These are phyloP conservation scores for Alternaria sp. DNA, from an alignment of 2,329 filamentous ascomycete species.

Conservation along the genomic window DNA sequence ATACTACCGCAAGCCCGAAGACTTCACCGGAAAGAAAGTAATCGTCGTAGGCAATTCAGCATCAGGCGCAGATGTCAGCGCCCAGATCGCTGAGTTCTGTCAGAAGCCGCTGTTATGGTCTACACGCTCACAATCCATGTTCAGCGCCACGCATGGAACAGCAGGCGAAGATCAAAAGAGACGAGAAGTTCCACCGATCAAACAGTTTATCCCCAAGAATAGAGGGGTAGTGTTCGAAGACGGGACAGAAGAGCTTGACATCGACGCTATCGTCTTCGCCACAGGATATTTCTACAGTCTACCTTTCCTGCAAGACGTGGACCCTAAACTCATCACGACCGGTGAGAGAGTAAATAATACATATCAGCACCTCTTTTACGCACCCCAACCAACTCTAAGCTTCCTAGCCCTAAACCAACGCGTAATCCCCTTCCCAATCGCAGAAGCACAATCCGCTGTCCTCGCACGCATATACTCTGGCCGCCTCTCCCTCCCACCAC, in stretches of 20 bases:
- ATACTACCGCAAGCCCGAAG: constrained; percentile 72
- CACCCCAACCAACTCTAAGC: constrained; percentile 76
- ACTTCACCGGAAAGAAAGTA: constrained; percentile 73
- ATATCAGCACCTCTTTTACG: constrained; percentile 82
- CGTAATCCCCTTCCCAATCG: constrained; percentile 85
- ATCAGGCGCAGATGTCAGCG: constrained; percentile 82
- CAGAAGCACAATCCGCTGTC: constrained; percentile 80
- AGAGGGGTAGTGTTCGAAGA: constrained; percentile 72
- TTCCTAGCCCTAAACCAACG: constrained; percentile 80
- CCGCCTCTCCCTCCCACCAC: constrained; percentile 69
- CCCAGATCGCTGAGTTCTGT: constrained; percentile 73
- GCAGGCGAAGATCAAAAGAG: constrained; percentile 50
- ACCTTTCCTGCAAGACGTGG: constrained; percentile 71
- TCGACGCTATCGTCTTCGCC: constrained; percentile 85
- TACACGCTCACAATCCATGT: constrained; percentile 25
- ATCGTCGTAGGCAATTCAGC: constrained; percentile 85
- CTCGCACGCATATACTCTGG: constrained; percentile 81
- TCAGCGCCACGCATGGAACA: constrained; percentile 25
- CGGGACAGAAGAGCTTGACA: constrained; percentile 67
- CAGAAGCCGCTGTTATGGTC: constrained; percentile 65
- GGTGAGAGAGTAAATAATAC: constrained; percentile 75
- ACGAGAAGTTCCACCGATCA: constrained; percentile 66
- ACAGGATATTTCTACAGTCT: constrained; percentile 89
- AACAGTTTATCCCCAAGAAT: constrained; percentile 62
- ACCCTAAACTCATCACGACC: constrained; percentile 68